These are phyloP conservation scores for Aspergillus pseudonomiae DNA, from an alignment of 2,329 filamentous ascomycete genomes.

Conservation along the genomic window DNA sequence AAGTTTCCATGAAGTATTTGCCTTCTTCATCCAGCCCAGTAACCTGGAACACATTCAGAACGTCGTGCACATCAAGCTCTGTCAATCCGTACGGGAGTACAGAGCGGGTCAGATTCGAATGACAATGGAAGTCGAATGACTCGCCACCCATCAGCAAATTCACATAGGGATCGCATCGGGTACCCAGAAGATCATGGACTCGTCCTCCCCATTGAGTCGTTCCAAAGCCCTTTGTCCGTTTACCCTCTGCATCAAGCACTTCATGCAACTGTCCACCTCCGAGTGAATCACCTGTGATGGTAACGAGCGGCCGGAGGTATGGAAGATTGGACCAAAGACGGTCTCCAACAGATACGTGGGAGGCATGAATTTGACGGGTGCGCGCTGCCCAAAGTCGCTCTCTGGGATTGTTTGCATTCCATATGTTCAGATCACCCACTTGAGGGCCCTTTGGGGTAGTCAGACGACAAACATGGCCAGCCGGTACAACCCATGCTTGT, in stretches of 20 bases:
- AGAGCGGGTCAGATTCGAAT: slow-evolving; percentile 77
- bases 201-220: slow-evolving; percentile 61
- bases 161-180: slow-evolving; percentile 83
- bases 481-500: slow-evolving; percentile 70
- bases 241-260: slow-evolving; percentile 40
- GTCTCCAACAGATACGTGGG: slow-evolving; percentile 72
- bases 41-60: slow-evolving; percentile 84
- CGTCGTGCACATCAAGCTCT: slow-evolving; percentile 79
- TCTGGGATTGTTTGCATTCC: slow-evolving; percentile 74
- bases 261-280: slow-evolving; percentile 41
- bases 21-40: slow-evolving; percentile 74
- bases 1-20: slow-evolving; percentile 71
- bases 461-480: slow-evolving; percentile 70
- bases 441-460: slow-evolving; percentile 77
- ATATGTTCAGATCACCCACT: slow-evolving; percentile 82
- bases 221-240: slow-evolving; percentile 38
- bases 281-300: slow-evolving; percentile 71
- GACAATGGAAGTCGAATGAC: slow-evolving; percentile 79
- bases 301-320: slow-evolving; percentile 73
- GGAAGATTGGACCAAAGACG: slow-evolving; percentile 78
- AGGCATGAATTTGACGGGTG: slow-evolving; percentile 76
- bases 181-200: slow-evolving; percentile 79
- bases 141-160: slow-evolving; percentile 72
- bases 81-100: slow-evolving; percentile 68
- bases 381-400: slow-evolving; percentile 82